A percentile compares a stretch with the other conserved stretches of the same genome.
Evolutionary conservation across 202 grass and related monocot genomes (phyloP).

Genomic region (Tripidium arundinaceum): DNA sequence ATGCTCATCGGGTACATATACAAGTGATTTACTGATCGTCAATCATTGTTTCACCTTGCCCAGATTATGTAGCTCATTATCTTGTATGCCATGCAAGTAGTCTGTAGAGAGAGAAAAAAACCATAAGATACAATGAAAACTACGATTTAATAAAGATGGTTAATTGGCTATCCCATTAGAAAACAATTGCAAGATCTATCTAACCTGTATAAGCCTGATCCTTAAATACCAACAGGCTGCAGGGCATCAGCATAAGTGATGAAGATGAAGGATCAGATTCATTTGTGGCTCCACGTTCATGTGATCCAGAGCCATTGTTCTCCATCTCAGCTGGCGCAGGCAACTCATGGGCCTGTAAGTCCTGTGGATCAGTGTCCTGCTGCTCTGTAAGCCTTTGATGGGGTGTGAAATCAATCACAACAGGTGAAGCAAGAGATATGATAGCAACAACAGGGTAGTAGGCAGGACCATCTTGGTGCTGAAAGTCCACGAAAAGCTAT

Average conservation of each 20-base stretch:
- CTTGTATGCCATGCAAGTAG: constrained; percentile 86
- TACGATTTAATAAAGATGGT: not conserved
- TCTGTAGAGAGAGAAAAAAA: constrained; percentile 35
- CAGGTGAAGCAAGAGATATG: constrained; percentile 74
- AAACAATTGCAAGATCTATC: not conserved
- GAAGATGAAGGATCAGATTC: constrained; percentile 31
- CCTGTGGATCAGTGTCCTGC: constrained; percentile 22
- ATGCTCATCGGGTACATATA: constrained; percentile 1
- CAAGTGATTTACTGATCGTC: not conserved
- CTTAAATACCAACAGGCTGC: constrained; percentile 89
- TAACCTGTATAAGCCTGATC: constrained; percentile 91
- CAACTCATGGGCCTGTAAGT: not conserved
- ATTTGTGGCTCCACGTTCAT: constrained; percentile 1
- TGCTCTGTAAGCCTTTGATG: constrained; percentile 51
- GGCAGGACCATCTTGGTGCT: constrained; percentile 97
- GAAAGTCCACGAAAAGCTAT: constrained; percentile 68
- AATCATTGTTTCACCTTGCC: constrained; percentile 50
- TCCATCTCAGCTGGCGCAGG: not conserved
- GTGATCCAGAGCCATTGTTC: constrained; percentile 20
- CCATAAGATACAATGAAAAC: constrained; percentile 10
- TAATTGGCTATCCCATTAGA: not conserved
- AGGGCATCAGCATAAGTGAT: constrained; percentile 75
- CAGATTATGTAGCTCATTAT: constrained; percentile 54
- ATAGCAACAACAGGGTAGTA: constrained; percentile 96
- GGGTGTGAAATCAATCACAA: constrained; percentile 74